These are phyloP conservation scores for Leishmania braziliensis DNA, from an alignment of 208 protist genomes.

Conservation along the genomic window DNA sequence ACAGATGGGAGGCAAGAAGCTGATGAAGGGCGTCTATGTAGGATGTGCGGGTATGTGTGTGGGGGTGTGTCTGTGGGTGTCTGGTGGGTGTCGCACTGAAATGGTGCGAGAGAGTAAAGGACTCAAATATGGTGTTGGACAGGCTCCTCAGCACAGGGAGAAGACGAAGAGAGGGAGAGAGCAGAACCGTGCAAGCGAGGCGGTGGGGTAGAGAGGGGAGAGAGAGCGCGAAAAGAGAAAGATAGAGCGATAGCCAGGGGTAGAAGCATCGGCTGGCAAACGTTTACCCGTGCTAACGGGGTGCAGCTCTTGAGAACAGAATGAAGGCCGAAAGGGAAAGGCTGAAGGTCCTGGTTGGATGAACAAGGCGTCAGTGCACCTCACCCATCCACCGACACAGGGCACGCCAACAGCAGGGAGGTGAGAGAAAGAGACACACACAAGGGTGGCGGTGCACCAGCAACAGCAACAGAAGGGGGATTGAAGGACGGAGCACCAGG, in stretches of 20 bases:
- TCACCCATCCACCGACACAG: not conserved
- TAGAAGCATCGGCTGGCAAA: not conserved
- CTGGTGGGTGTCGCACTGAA: not conserved
- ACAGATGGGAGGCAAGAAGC: not conserved
- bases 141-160: not conserved
- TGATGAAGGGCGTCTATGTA: slow-evolving; percentile 2
- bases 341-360: not conserved
- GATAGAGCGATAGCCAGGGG: not conserved
- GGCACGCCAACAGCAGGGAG: not conserved
- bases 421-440: not conserved
- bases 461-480: not conserved
- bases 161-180: not conserved
- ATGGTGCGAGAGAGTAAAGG: not conserved
- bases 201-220: not conserved
- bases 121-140: not conserved
- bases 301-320: not conserved
- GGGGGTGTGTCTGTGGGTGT: slow-evolving; percentile 2
- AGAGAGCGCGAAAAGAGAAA: not conserved
- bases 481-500: not conserved
- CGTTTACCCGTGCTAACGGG: not conserved
- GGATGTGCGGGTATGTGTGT: not conserved
- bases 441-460: not conserved
- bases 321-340: not conserved
- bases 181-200: not conserved
- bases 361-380: not conserved